Base-by-base conservation (phyloP, 306 rosid genomes). In the Vigna nakashimae region DNA sequence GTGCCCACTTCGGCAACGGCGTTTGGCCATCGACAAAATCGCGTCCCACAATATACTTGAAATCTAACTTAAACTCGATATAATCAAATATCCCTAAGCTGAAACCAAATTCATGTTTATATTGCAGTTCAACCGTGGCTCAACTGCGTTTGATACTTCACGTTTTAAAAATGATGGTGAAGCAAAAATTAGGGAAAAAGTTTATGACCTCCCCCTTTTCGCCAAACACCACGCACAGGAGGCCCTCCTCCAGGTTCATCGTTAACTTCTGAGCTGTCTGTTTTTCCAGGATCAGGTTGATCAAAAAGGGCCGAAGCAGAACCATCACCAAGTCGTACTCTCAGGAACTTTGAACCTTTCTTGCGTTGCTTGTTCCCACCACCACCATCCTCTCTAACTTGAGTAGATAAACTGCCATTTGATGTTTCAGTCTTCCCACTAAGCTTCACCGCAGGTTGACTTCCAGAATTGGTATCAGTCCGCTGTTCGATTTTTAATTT, bases 191-290 rank as follows among this genome's bases (percentile, higher is more conserved):
- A 83, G 58, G 86, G 6, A 53, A 85, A 88, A 34, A 95, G 92
- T 73, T 69, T 92, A 1, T 88, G 87, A 34, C 84, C 92, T 26
- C 93, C 96, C 17, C 91, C 92, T 4, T 64, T 92, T 74, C 87
- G 82, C 99, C 99, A 95, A 50, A 95, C 99, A 65, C 98, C 98
- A 22, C 87, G 88, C 6, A 85, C 94, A 42, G 98, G 97, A 68
- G 84, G 80, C 65, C 88, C 96, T 66, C 84, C 93, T 74, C 88
- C 92, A 10, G 76, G 18, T 12, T 82, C 59, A 77, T 87, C 72
- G 71, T 74, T 73, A 22, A 72, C 89, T 69, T 87, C 84, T 45
- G 56, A 69, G 43, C 32, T 76, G 12, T 83, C 79, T 3, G 57
- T 52, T 62, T 77, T 65, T 66, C 82, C 88, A 0, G 69, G 56